Evolutionary conservation across 2,329 filamentous ascomycete genomes (phyloP), one percentile per base, ranked within the genome.

Genomic region (Dactylella cylindrospora): DNA sequence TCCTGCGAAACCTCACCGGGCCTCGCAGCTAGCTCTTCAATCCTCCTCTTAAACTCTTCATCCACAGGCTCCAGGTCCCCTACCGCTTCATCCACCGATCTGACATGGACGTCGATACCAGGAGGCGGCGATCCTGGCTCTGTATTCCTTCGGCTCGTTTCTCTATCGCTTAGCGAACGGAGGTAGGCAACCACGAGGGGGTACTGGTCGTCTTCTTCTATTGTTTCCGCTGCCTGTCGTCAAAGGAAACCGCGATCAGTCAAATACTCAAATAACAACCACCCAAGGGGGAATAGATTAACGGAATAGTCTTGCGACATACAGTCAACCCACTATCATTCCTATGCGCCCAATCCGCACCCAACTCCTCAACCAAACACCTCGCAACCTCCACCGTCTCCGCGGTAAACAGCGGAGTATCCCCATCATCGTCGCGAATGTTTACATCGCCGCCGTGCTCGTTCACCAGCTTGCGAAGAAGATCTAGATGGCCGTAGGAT

Each of bases 401-500:
- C 22, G 84, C 83, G n/a, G 90, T 88, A 70, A 95, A 98, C 3
- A 98, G 77, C n/a, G 91, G 86, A 1, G 91, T 96, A 74, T 98
- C 93, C 53, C 84, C 82, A 72, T 98, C 93, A 72, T 95, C 88
- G 71, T 98, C 93, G 67, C 80, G 81, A 46, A 96, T 76, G 71
- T 96, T 85, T 40, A 90, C 81, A 61, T 90, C 77, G 19, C 91
- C 90, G 9, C 83, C 75, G 73, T 90, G 88, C 26, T 91, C 87
- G 39, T 77, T 77, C 22, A 95, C 78, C 4, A 98, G 79, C 0
- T 82, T 74, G 60, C 86, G 84, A 12, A 96, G 79, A 12, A 98
- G 83, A 51, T 86, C 81, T 28, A 88, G 75, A 71, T 97, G 90
- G 71, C 85, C 86, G 78, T 97, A 98, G 67, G 90, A 96, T 13